Evolutionary conservation across 805 yeast species (phyloP), one percentile per base, ranked within the genome.

Genomic region (Myxozyma neotropica): DNA sequence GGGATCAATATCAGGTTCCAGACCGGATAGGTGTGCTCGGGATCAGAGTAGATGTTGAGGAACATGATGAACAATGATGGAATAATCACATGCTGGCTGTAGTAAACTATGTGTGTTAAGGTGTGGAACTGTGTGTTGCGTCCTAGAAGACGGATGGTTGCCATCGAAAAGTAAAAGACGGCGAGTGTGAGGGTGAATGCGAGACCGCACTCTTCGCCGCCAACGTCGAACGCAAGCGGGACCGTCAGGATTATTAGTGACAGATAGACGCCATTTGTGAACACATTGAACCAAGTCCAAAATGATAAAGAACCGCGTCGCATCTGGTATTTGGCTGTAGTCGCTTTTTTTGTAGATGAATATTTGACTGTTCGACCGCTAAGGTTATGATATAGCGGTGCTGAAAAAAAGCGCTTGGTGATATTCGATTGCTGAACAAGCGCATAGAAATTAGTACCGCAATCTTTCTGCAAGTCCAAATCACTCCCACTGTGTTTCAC

Each of bases 221-320:
- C 98, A 39, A 90, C 87, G 70, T 93, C 96, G 74, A 94, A 94
- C 24, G 97, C 88, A 62, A 94, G 80, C 3, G 98, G 98, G 5
- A 94, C 87, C 1, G 97, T 87, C 31, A 92, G 77, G 29, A 91
- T 81, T 12, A 89, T 84, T 52, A 89, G 81, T 4, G 81, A 72
- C 55, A 90, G 76, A 69, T 91, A 90, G 31, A 87, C 73, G 43
- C 61, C 53, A 31, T 61, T 64, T 13, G 67, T 63, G 38, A 59
- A 63, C 15, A 64, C 45, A 43, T 57, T 55, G 55, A 64, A 60
- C 33, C 48, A 49, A 8, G 63, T 36, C 66, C 66, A 62, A 27
- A 59, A 33, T 26, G 58, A 55, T 33, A 55, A 35, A 19, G 47
- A 52, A 29, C 49, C 42, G 33, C 43, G 35, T 24, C 44, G 39